A percentile compares a stretch with the other conserved stretches of the same genome.
Conservation (phyloP, 1,284 basidiomycete species). For the Cryptococcus sp. region DNA sequence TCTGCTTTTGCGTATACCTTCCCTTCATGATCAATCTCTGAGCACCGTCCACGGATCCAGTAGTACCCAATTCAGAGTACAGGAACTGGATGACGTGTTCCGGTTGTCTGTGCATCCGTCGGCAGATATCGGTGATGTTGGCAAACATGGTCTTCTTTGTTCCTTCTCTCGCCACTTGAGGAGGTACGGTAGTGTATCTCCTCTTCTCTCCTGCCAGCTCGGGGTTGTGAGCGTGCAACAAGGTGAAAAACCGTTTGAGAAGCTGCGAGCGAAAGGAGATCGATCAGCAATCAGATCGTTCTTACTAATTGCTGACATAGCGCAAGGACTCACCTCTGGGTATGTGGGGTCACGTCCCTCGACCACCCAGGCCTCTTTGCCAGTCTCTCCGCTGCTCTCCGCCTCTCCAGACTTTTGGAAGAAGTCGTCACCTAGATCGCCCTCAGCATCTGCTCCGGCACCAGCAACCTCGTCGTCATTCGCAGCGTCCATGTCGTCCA, state of each 20-base stretch:
- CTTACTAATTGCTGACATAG: background rate
- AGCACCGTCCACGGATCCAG: slow-evolving; percentile 89
- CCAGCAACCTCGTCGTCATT: slow-evolving; percentile 65
- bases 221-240: slow-evolving; percentile 91
- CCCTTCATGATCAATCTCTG: slow-evolving; percentile 95
- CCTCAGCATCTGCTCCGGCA: slow-evolving; percentile 61
- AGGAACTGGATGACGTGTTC: slow-evolving; percentile 98
- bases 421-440: slow-evolving; percentile 79
- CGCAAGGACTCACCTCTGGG: slow-evolving; percentile 65
- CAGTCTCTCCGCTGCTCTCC: slow-evolving; percentile 55
- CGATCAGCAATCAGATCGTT: background rate
- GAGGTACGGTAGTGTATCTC: slow-evolving; percentile 97
- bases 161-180: slow-evolving; percentile 85
- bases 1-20: slow-evolving; percentile 97
- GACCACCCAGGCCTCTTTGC: slow-evolving; percentile 73
- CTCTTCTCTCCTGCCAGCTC: slow-evolving; percentile 85
- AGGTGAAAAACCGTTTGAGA: slow-evolving; percentile 86
- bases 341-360: slow-evolving; percentile 95
- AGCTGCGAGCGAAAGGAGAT: slow-evolving; percentile 61
- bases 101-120: slow-evolving; percentile 97
- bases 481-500: slow-evolving; percentile 52
- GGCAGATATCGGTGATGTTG: slow-evolving; percentile 97
- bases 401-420: slow-evolving; percentile 63
- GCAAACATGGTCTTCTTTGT: slow-evolving; percentile 96
- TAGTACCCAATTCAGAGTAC: slow-evolving; percentile 98